Conservation (phyloP, 2,329 filamentous ascomycete species). For the Colletotrichum tropicicola region DNA sequence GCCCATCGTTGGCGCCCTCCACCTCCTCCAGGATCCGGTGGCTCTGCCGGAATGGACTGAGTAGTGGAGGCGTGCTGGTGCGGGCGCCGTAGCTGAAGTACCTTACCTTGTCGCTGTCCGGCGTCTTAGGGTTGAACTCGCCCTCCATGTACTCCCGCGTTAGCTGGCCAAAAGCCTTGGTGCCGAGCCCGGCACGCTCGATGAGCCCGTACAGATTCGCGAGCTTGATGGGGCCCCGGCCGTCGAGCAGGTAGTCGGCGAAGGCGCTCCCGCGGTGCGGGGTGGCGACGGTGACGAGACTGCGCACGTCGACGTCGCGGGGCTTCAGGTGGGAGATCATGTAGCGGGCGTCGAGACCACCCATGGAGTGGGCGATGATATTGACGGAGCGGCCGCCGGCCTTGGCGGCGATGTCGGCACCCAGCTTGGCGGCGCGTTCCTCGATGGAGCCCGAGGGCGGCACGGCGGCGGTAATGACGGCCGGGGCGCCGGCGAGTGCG, state of each 20-base stretch:
- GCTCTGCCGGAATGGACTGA: slow-evolving; percentile 69
- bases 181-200: slow-evolving; percentile 61
- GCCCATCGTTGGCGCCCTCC: slow-evolving; percentile 71
- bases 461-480: slow-evolving; percentile 69
- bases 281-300: slow-evolving; percentile 63
- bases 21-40: slow-evolving; percentile 56
- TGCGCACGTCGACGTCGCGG: slow-evolving; percentile 54
- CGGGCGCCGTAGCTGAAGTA: slow-evolving; percentile 72
- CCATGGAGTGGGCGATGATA: slow-evolving; percentile 78
- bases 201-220: slow-evolving; percentile 65
- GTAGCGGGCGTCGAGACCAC: slow-evolving; percentile 71
- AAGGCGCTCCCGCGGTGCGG: slow-evolving; percentile 64
- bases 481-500: slow-evolving; percentile 59
- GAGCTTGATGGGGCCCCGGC: slow-evolving; percentile 55
- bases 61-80: slow-evolving; percentile 62
- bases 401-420: slow-evolving; percentile 58
- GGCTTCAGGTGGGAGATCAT: slow-evolving; percentile 68
- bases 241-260: slow-evolving; percentile 61
- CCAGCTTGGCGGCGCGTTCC: slow-evolving; percentile 66
- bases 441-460: slow-evolving; percentile 70
- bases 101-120: slow-evolving; percentile 59
- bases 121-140: slow-evolving; percentile 66
- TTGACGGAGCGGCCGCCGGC: slow-evolving; percentile 70
- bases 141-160: slow-evolving; percentile 66
- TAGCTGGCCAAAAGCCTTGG: slow-evolving; percentile 68